Evolutionary conservation across 2,329 filamentous ascomycete genomes (phyloP), one percentile per base, ranked within the genome.

Genomic region (Calonectria hongkongensis): DNA sequence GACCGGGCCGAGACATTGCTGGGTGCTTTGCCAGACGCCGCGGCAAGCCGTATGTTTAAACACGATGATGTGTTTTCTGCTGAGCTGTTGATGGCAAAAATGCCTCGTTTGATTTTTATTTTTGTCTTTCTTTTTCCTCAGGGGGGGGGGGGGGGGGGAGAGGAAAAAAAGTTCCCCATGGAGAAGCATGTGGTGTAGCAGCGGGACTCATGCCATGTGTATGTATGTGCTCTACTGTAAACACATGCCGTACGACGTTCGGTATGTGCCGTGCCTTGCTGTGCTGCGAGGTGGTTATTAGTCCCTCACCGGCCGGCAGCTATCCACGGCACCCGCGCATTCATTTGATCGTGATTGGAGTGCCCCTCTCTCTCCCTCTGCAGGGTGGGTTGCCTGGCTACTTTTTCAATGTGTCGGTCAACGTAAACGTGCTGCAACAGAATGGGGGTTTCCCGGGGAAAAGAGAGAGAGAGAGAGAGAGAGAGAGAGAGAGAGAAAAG

Each of bases 371-470:
- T 58, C 51, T 56, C 21, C 12, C 21, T 36, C 28, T 47, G 51
- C 66, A 36, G 66, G 58, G 58, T 50, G 66, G 58, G 58, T 50
- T 64, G 45, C 25, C 25, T 25, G 28, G 36, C 28, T 21, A 18
- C 39, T 45, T 54, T 54, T 21, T 58, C 66, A 27, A 56, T 64
- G 58, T 56, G 67, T 64, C 67, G 58, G 67, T 56, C 67, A 64
- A 56, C 47, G 48, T 15, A 28, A 21, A 36, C 30, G 28, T 62
- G 45, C 51, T 58, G 51, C 51, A 30, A 25, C 30, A 58, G 7
- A 10, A 58, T 58, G 51, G 51, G 13, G 51, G 25, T 36, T 36
- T 21, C n/a, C 51, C 16, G 51, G 51, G 30, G 30, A 39, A 58
- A 12, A 10, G 21, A 25, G 30, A 12, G 33, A 13, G 21, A 21